phyloP scores from a whole-genome alignment of 192 early-diverging fungal genomes.

The Radiomyces spectabilis region DNA sequence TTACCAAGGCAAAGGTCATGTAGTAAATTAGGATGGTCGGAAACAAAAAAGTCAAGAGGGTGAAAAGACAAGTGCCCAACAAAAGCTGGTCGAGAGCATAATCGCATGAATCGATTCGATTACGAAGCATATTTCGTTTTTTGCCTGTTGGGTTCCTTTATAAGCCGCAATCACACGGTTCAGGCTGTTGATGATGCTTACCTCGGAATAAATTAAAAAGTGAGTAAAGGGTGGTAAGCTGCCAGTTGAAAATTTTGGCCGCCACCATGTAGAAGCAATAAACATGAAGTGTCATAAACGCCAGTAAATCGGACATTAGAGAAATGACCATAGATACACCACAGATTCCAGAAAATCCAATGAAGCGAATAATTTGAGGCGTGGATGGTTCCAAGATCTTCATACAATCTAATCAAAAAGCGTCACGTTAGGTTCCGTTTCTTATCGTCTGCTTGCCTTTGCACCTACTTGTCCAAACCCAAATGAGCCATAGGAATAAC shows the following conservation, averaged over 20 bases:
- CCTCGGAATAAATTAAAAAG: slow-evolving; percentile 92
- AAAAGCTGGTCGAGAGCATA: slow-evolving; percentile 94
- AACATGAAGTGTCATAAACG: slow-evolving; percentile 83
- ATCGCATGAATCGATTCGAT: slow-evolving; percentile 88
- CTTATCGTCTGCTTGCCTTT: no score
- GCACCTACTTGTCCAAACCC: slow-evolving; percentile 69
- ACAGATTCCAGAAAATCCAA: slow-evolving; percentile 70
- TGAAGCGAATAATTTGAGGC: slow-evolving; percentile 56
- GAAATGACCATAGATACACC: slow-evolving; percentile 84
- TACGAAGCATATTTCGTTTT: slow-evolving; percentile 79
- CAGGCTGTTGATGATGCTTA: no score
- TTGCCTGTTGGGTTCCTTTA: no score
- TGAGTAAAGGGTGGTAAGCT: slow-evolving; percentile 73
- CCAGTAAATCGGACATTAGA: slow-evolving; percentile 75
- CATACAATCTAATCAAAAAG: slow-evolving; percentile 30
- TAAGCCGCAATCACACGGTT: no score
- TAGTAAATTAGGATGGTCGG: slow-evolving; percentile 96
- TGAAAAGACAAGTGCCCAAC: slow-evolving; percentile 90
- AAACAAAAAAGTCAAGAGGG: slow-evolving; percentile 87
- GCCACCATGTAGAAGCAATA: slow-evolving; percentile 96
- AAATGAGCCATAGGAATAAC: slow-evolving; percentile 82
- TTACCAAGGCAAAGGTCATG: slow-evolving; percentile 77
- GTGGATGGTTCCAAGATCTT: slow-evolving; percentile 38
- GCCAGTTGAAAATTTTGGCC: slow-evolving; percentile 90
- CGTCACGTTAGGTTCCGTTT: neutral